A percentile compares a stretch with the other conserved stretches of the same genome.
Conservation (phyloP, 352 stramenopile genomes). For the Globisporangium nagaii region DNA sequence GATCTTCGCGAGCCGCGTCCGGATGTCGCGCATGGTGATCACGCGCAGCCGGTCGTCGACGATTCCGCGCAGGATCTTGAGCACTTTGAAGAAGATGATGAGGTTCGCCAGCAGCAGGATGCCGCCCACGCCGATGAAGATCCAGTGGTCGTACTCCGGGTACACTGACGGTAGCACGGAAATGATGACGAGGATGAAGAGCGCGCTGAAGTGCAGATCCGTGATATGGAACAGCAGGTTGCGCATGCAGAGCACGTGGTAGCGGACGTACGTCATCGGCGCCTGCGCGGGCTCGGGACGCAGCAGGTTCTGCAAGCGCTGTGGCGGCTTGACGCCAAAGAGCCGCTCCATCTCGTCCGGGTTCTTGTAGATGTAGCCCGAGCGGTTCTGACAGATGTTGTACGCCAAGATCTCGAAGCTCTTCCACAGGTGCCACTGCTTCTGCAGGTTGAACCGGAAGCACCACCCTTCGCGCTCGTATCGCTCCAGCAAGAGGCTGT, state of each 20-base stretch:
- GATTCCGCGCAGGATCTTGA: conserved; percentile 77
- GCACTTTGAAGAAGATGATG: conserved; percentile 82
- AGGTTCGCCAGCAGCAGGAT: conserved; percentile 59
- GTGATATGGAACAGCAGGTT: conserved; percentile 82
- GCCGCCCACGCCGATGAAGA: conserved; percentile 63
- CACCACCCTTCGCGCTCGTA: conserved; percentile 79
- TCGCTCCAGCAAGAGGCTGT: conserved; percentile 63
- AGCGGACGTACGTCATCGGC: conserved; percentile 62
- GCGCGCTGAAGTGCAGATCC: conserved; percentile 70
- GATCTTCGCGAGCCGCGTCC: conserved; percentile 24
- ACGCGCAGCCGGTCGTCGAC: conserved; percentile 76
- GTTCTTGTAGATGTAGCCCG: conserved; percentile 88
- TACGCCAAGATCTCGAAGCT: conserved; percentile 85
- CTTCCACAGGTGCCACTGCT: conserved; percentile 85
- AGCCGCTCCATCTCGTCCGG: conserved; percentile 75
- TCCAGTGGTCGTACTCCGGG: conserved; percentile 59
- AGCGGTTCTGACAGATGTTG: conserved; percentile 86
- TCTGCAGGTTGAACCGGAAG: conserved; percentile 73
- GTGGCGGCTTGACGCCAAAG: conserved; percentile 41
- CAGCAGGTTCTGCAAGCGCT: conserved; percentile 5
- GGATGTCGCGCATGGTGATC: conserved; percentile 65
- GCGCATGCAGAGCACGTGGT: conserved; percentile 81
- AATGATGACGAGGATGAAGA: conserved; percentile 72
- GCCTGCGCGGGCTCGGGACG: conserved; percentile 19
- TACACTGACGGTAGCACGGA: conserved; percentile 61